phyloP scores from a whole-genome alignment of 2,329 filamentous ascomycete genomes.

The Chaetomiaceae sp. region DNA sequence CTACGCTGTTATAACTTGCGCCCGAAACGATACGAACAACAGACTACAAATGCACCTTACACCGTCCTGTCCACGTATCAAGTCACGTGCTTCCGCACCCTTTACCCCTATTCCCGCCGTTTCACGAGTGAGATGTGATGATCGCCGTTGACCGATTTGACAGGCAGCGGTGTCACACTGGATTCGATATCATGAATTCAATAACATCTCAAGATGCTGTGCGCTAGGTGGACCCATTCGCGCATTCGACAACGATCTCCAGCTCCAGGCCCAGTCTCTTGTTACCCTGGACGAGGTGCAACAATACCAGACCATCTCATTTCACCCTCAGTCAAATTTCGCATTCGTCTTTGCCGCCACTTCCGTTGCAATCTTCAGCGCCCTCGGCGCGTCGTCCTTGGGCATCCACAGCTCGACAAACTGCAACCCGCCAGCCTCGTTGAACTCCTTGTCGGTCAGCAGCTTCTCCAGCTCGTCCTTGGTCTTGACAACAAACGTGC shows the following conservation, averaged over 20 bases:
- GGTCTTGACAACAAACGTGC: slow-evolving; percentile 62
- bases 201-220: too few relatives aligned
- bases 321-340: slow-evolving; percentile 29
- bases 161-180: too few relatives aligned
- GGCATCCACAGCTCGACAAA: slow-evolving; percentile 81
- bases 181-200: too few relatives aligned
- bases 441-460: slow-evolving; percentile 59
- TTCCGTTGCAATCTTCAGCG: slow-evolving; percentile 63
- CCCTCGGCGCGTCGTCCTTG: slow-evolving; percentile 67
- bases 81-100: too few relatives aligned
- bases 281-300: neutral
- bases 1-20: too few relatives aligned
- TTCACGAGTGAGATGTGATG: too few relatives aligned
- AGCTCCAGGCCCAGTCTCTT: neutral
- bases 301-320: neutral
- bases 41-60: too few relatives aligned
- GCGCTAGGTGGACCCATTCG: too few relatives aligned
- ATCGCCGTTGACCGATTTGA: too few relatives aligned
- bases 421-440: slow-evolving; percentile 48
- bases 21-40: too few relatives aligned
- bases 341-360: slow-evolving; percentile 64
- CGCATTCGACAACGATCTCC: neutral
- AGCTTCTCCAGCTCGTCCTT: slow-evolving; percentile 61
- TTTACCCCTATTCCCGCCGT: too few relatives aligned
- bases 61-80: too few relatives aligned